A percentile compares a stretch with the other conserved stretches of the same genome.
These are phyloP conservation scores for Wickerhamomyces rabaulensis DNA, from an alignment of 805 yeast species.

Conservation along the genomic window DNA sequence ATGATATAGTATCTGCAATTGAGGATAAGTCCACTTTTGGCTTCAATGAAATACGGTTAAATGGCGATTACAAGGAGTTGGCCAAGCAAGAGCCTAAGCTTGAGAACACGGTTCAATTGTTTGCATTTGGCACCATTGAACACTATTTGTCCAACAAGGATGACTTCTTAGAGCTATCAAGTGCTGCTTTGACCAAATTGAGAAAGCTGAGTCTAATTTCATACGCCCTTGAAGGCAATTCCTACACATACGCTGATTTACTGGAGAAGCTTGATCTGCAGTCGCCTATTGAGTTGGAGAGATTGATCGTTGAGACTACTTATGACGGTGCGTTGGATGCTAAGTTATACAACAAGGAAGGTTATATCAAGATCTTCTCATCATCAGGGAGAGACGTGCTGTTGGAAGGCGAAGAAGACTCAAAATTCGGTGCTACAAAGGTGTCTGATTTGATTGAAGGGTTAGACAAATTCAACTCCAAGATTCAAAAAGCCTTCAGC, in stretches of 20 bases:
- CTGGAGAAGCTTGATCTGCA: slow-evolving; percentile 6
- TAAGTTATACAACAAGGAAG: slow-evolving; percentile 15
- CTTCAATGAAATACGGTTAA: slow-evolving; percentile 19
- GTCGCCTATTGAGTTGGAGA: slow-evolving; percentile 13
- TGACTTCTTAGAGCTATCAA: slow-evolving; percentile 11
- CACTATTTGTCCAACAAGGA: slow-evolving; percentile 10
- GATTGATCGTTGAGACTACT: slow-evolving; percentile 18
- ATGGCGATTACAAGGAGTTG: background rate
- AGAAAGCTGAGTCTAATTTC: slow-evolving; percentile 17
- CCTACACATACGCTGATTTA: slow-evolving; percentile 11
- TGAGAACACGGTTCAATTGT: slow-evolving; percentile 18
- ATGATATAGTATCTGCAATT: background rate
- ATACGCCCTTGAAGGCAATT: slow-evolving; percentile 13
- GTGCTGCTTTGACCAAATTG: slow-evolving; percentile 14
- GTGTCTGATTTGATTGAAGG: slow-evolving; percentile 11
- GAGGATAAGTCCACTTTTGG: slow-evolving; percentile 20
- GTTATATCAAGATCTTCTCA: slow-evolving; percentile 13
- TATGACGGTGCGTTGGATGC: slow-evolving; percentile 16
- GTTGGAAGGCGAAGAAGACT: slow-evolving; percentile 6
- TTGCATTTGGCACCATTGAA: slow-evolving; percentile 20
- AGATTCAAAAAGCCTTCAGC: slow-evolving; percentile 9
- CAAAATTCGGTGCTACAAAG: background rate
- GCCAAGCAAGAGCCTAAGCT: slow-evolving; percentile 7
- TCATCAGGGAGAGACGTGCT: slow-evolving; percentile 22
- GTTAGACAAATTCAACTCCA: slow-evolving; percentile 9